These are phyloP conservation scores for Aspergillus funiculosus DNA, from an alignment of 495 filamentous ascomycete species.

Conservation along the genomic window DNA sequence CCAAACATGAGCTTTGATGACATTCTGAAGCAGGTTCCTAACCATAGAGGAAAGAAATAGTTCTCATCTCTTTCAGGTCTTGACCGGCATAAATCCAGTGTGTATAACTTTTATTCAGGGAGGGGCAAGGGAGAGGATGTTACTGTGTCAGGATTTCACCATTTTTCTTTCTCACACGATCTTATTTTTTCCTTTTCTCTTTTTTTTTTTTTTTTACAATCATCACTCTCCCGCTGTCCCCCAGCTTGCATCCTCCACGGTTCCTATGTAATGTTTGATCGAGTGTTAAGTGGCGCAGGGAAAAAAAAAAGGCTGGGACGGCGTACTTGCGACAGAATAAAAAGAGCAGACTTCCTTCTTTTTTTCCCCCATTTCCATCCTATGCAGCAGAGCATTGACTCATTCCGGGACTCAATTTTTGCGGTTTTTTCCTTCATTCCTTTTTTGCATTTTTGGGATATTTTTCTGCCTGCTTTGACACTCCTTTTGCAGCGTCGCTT, in stretches of 20 bases:
- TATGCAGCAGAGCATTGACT: conserved; percentile 11
- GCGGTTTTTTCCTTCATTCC: conserved; percentile 6
- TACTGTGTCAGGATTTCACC: background rate
- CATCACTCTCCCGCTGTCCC: too few relatives aligned
- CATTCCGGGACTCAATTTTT: conserved; percentile 11
- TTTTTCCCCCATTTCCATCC: conserved; percentile 4
- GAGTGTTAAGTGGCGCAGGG: conserved; percentile 32
- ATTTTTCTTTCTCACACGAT: too few relatives aligned
- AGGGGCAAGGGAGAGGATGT: too few relatives aligned
- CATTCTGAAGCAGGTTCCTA: conserved; percentile 44
- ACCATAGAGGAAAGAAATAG: conserved; percentile 42
- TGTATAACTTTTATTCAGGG: conserved; percentile 7
- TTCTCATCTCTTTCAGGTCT: conserved; percentile 1
- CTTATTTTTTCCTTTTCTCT: background rate
- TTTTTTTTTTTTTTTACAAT: too few relatives aligned
- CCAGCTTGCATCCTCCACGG: conserved; percentile 9
- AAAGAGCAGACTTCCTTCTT: conserved; percentile 12
- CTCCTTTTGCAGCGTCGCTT: conserved; percentile 2
- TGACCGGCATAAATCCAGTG: conserved; percentile 3
- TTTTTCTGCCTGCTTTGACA: conserved; percentile 3
- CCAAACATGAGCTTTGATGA: conserved; percentile 51
- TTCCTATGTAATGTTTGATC: conserved; percentile 15
- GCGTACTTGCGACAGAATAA: conserved; percentile 20
- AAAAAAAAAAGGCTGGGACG: conserved; percentile 25
- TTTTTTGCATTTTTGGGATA: conserved; percentile 16